Evolutionary conservation across 371 early-diverging fungal genomes (phyloP).

Genomic region (Mortierella sp.): DNA sequence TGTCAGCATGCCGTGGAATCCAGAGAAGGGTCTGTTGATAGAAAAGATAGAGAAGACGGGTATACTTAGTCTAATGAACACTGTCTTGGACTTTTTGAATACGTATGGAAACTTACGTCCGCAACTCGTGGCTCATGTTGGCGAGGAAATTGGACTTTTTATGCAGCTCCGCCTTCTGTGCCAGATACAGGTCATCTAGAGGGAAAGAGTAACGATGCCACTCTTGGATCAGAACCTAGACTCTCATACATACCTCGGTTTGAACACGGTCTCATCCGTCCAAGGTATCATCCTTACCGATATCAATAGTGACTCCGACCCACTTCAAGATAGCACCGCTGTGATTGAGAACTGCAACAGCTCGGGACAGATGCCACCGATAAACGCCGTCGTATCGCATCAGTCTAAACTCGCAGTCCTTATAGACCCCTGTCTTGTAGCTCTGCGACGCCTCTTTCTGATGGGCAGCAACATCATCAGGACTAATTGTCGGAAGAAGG

Average conservation of each 20-base stretch:
- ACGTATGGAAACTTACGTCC: constrained; percentile 22
- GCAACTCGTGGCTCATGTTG: constrained; percentile 53
- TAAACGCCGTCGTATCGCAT: constrained; percentile 53
- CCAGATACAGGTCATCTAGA: constrained; percentile 44
- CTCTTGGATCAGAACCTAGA: background rate
- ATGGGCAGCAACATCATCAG: constrained; percentile 44
- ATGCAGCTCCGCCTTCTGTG: constrained; percentile 51
- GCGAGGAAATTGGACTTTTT: constrained; percentile 54
- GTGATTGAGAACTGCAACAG: constrained; percentile 43
- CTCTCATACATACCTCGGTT: background rate
- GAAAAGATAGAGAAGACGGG: background rate
- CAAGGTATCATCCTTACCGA: constrained; percentile 19
- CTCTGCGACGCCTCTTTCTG: constrained; percentile 51
- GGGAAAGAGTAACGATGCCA: background rate
- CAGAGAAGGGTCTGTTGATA: constrained; percentile 62
- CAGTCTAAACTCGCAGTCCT: constrained; percentile 50
- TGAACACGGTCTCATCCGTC: too few relatives aligned
- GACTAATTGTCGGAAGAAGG: too few relatives aligned
- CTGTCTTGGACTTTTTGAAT: too few relatives aligned
- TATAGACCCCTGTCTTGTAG: constrained; percentile 48
- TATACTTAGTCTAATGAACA: background rate
- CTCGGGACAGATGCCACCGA: constrained; percentile 51
- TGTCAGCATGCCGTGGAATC: constrained; percentile 73
- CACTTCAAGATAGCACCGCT: constrained; percentile 45
- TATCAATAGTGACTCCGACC: constrained; percentile 53